phyloP scores from a whole-genome alignment of 805 yeast genomes.

The Torulaspora delbrueckii region DNA sequence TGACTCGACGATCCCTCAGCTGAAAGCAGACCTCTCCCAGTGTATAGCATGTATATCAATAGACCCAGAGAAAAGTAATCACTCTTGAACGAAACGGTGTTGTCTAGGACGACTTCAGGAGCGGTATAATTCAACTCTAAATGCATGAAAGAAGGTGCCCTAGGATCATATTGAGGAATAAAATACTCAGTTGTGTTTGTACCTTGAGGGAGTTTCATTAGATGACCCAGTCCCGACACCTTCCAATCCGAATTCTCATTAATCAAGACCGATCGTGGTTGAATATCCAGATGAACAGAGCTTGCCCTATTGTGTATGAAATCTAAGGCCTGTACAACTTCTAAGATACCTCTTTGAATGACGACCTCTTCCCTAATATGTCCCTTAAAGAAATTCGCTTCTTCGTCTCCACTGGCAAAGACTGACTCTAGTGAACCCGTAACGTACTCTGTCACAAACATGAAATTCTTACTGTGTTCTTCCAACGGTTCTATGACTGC shows the following conservation, averaged over 20 bases:
- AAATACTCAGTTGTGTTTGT: conserved; percentile 52
- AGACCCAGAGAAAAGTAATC: conserved; percentile 86
- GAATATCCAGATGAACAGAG: conserved; percentile 69
- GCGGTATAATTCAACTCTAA: conserved; percentile 71
- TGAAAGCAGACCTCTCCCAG: conserved; percentile 44
- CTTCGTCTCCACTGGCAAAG: conserved; percentile 32
- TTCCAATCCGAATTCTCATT: conserved; percentile 94
- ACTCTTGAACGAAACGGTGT: conserved; percentile 55
- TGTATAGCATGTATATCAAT: conserved; percentile 65
- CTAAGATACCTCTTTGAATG: conserved; percentile 77
- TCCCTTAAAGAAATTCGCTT: conserved; percentile 33
- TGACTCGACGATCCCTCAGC: conserved; percentile 54
- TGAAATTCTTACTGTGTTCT: conserved; percentile 68
- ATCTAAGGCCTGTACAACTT: conserved; percentile 69
- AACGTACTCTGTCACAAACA: conserved; percentile 83
- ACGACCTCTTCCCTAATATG: conserved; percentile 62
- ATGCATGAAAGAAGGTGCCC: conserved; percentile 69
- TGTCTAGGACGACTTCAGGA: conserved; percentile 75
- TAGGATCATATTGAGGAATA: conserved; percentile 66
- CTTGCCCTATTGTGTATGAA: conserved; percentile 77
- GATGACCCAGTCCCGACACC: conserved; percentile 64
- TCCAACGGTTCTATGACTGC: conserved; percentile 85
- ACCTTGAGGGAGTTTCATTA: conserved; percentile 46
- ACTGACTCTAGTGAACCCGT: conserved; percentile 48
- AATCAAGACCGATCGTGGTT: conserved; percentile 71